phyloP scores from a whole-genome alignment of 2,329 filamentous ascomycete species.

The Fusarium udum region DNA sequence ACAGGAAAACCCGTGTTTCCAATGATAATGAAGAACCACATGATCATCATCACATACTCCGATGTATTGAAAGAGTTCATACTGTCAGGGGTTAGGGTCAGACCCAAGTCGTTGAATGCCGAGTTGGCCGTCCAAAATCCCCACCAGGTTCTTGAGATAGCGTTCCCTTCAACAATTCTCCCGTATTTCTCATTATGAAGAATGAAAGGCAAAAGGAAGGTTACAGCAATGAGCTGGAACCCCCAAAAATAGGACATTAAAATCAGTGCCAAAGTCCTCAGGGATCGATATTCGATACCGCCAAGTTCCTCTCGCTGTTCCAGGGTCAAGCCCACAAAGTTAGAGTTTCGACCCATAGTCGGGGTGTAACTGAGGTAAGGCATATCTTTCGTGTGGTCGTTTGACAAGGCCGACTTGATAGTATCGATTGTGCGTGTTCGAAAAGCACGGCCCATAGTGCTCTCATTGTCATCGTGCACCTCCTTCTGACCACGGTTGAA shows the following conservation, averaged over 20 bases:
- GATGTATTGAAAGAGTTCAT: conserved; percentile 89
- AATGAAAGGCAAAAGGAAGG: conserved; percentile 85
- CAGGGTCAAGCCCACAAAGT: conserved; percentile 86
- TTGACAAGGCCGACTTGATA: conserved; percentile 65
- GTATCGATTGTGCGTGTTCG: conserved; percentile 64
- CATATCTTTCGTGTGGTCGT: conserved; percentile 68
- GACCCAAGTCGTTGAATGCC: conserved; percentile 94
- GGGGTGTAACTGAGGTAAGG: conserved; percentile 96
- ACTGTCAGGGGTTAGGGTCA: conserved; percentile 90
- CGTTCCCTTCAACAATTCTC: conserved; percentile 67
- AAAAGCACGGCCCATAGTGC: conserved; percentile 39
- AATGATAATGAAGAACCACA: conserved; percentile 89
- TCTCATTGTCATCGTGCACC: conserved; percentile 50
- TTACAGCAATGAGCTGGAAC: conserved; percentile 80
- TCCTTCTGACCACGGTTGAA: conserved; percentile 52
- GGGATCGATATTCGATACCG: conserved; percentile 92
- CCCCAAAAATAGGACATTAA: conserved; percentile 83
- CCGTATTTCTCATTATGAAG: conserved; percentile 70
- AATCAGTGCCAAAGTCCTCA: conserved; percentile 85
- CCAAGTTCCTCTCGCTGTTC: conserved; percentile 95
- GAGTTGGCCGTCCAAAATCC: conserved; percentile 88
- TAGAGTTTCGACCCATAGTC: conserved; percentile 91
- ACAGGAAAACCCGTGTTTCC: conserved; percentile 96
- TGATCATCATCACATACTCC: conserved; percentile 77
- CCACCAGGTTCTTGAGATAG: conserved; percentile 83